Percentiles rank a stretch among this genome's conserved stretches.
These are phyloP conservation scores for Saturnispora serradocipensis DNA, from an alignment of 805 yeast species.

Conservation along the genomic window DNA sequence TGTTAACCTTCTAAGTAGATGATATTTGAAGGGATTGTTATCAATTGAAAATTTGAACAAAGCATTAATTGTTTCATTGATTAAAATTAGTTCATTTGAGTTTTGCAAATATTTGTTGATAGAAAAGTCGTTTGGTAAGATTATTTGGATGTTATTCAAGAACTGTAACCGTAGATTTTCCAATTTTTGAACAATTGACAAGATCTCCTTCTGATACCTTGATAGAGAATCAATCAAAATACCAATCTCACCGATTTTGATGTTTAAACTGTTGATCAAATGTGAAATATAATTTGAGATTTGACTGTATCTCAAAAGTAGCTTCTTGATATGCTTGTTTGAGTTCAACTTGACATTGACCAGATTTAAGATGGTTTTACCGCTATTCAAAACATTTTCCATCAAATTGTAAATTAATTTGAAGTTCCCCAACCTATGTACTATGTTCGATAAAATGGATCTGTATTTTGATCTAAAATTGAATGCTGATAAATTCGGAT, in stretches of 20 bases:
- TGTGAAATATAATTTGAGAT: background rate
- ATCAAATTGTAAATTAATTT: conserved; percentile 4
- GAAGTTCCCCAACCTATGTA: conserved; percentile 8
- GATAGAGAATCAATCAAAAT: conserved; percentile 1
- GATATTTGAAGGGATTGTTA: background rate
- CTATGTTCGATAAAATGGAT: conserved; percentile 6
- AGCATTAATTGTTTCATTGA: conserved; percentile 8
- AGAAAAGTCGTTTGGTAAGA: background rate
- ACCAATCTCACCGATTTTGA: conserved; percentile 8
- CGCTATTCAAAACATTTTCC: background rate
- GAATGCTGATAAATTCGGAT: background rate
- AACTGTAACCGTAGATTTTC: conserved; percentile 6
- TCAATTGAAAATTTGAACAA: conserved; percentile 7
- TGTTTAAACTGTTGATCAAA: background rate
- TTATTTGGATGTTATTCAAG: background rate
- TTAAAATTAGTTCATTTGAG: conserved; percentile 4
- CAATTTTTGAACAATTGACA: background rate
- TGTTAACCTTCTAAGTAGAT: conserved; percentile 4
- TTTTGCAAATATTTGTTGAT: background rate
- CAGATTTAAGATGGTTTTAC: background rate
- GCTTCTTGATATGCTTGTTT: background rate
- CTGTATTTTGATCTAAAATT: conserved; percentile 7
- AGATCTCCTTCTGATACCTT: conserved; percentile 2
- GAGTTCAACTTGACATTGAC: background rate
- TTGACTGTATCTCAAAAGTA: conserved; percentile 4